Conservation (phyloP, 75 land plant species). For the Azolla pinnata region DNA sequence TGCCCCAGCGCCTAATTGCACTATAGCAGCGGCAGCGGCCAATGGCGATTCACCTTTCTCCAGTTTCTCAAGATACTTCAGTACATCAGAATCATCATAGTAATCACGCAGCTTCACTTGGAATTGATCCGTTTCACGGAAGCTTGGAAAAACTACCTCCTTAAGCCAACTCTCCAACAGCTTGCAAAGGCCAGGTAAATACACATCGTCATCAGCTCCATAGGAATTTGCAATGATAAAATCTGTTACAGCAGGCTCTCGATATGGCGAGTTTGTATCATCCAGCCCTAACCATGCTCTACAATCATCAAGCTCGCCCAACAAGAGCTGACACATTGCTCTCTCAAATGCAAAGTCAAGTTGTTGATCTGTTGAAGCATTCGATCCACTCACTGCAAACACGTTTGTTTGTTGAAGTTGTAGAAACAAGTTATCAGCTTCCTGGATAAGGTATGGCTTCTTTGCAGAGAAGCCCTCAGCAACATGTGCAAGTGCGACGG, state of each 20-base stretch:
- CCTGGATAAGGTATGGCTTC: constrained; percentile 67
- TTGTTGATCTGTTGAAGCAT: constrained; percentile 25
- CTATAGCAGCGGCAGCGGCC: constrained; percentile 89
- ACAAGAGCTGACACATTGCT: constrained; percentile 67
- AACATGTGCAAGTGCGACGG: constrained; percentile 82
- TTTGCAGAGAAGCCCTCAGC: constrained; percentile 66
- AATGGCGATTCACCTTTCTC: constrained; percentile 59
- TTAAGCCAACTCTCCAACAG: constrained; percentile 78
- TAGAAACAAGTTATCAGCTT: constrained; percentile 59
- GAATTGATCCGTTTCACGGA: constrained; percentile 61
- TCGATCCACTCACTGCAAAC: constrained; percentile 7
- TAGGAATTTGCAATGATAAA: constrained; percentile 60
- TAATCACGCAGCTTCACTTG: constrained; percentile 66
- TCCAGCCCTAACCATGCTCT: constrained; percentile 78
- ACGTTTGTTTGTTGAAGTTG: constrained; percentile 71
- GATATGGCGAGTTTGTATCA: constrained; percentile 47
- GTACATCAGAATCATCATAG: constrained; percentile 78
- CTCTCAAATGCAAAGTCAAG: constrained; percentile 66
- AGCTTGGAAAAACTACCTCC: constrained; percentile 79
- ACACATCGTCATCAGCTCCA: constrained; percentile 48
- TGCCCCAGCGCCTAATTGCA: constrained; percentile 67
- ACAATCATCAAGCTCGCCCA: constrained; percentile 78
- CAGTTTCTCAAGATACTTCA: constrained; percentile 61
- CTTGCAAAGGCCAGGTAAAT: constrained; percentile 77
- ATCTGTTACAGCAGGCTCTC: constrained; percentile 59